Base-by-base conservation (phyloP, 2,329 filamentous ascomycete species). In the Neophaeococcomyces aloes region DNA sequence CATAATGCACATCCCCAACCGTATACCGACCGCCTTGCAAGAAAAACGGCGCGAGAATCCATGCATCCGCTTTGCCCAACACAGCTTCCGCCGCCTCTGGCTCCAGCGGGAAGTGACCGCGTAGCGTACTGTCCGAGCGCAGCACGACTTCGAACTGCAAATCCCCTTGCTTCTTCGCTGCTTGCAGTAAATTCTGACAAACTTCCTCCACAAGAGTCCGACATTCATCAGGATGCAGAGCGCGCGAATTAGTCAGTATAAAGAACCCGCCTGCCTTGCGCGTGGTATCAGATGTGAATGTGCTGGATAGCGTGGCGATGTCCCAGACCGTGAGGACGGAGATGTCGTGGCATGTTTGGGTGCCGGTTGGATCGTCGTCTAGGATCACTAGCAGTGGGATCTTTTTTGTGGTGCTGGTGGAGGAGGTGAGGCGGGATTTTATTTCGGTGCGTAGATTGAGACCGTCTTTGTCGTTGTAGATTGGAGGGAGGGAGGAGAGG, bases 301-400 rank as follows among this genome's bases (percentile, higher is more conserved):
- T 62, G 25, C 57, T 57, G 2, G 55, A 56, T 48, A 77, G 69
- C 51, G 75, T 70, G 6, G 55, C 48, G 2, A 57, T 58, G 45
- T 72, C 68, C 72, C 73, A 78, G 4, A 70, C 68, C 0, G 71
- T 74, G 15, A 78, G 61, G 1, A 78, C 72, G 38, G 64, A 59
- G 47, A 78, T 69, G 50, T 72, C 67, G 56, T 77, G 71, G 56
- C 74, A 76, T n/a, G 75, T 78, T 53, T 78, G 74, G 0, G 74
- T 78, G n/a, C 74, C 73, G 0, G 74, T 78, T 25, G 74, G 73
- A 44, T 77, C 73, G 46, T 77, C 74, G 42, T 76, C 73, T 21
- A 64, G 56, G 1, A 62, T 58, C 13, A 63, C 60, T 6, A 63
- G 57, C 10, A 45, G 35, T 6, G 44, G 44, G n/a, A 49, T 39